Base-by-base conservation (phyloP, 2,329 filamentous ascomycete species). In the Thelonectria rubi region DNA sequence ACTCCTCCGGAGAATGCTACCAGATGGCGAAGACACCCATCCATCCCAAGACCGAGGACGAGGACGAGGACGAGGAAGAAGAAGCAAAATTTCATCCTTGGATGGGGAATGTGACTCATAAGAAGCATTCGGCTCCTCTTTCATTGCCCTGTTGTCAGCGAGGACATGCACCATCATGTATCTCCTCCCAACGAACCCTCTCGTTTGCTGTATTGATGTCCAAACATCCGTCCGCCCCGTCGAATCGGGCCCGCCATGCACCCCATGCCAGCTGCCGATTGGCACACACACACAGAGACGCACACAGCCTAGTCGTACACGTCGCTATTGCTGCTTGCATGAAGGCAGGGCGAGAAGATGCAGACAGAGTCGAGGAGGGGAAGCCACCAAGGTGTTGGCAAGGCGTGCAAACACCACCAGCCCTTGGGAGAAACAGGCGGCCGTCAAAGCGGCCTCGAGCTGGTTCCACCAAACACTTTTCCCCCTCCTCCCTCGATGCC, bases 121-220 rank as follows among this genome's bases (percentile, higher is more conserved):
- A 63, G 47, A 65, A 64, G 52, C 49, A 56, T 58, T 57, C 58
- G 61, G 47, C 55, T 55, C 60, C 50, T 62, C 55, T 45, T 53
- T 49, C 55, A 58, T 56, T 63, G 65, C 59, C 51, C 48, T 62
- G 62, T 47, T 68, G 64, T 68, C 65, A 66, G 30, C 52, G 59
- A 66, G 54, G 59, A 48, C 63, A 62, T 71, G 65, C 64, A 69
- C 57, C 61, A 51, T 51, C 21, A 64, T 62, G 65, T 65, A 66
- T 67, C 60, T 55, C 58, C 59, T 68, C 67, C 69, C 67, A 71
- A 69, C 69, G 64, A 69, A 68, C 69, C 37, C 68, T 72, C 62
- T 62, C 65, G 53, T 65, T 56, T 65, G 62, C 60, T 72, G 71
- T 73, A 63, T 73, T 72, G 70, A 71, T 72, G 70, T 72, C 72